Evolutionary conservation across 73 alveolate genomes (phyloP).

Genomic region (Paramecium pentaurelia): DNA sequence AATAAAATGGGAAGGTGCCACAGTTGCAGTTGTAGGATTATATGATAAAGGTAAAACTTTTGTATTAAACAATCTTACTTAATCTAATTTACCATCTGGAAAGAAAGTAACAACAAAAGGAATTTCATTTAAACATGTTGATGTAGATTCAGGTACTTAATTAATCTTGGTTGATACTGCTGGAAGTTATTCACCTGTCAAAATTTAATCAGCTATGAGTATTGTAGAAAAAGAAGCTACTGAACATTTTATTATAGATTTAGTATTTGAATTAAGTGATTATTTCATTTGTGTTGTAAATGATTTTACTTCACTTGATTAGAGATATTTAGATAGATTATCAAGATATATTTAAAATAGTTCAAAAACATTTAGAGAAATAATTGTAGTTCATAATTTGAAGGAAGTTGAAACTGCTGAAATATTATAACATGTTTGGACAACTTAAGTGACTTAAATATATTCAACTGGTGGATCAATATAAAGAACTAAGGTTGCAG

Average conservation of each 20-base stretch:
- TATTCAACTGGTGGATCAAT: slow-evolving; percentile 48
- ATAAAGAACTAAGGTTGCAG: slow-evolving; percentile 32
- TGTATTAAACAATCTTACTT: slow-evolving; percentile 32
- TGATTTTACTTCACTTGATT: slow-evolving; percentile 55
- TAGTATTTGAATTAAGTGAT: slow-evolving; percentile 52
- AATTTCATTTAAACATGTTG: slow-evolving; percentile 49
- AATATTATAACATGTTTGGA: slow-evolving; percentile 36
- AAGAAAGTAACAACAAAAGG: slow-evolving; percentile 57
- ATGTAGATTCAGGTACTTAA: slow-evolving; percentile 52
- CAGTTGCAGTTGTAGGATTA: slow-evolving; percentile 54
- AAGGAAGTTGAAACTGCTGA: slow-evolving; percentile 53
- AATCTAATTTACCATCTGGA: slow-evolving; percentile 45
- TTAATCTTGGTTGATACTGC: slow-evolving; percentile 59
- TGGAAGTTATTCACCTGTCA: slow-evolving; percentile 55
- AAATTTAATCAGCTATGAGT: not conserved
- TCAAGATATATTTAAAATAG: slow-evolving; percentile 8
- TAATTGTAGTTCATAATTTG: slow-evolving; percentile 53
- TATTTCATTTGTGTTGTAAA: slow-evolving; percentile 59
- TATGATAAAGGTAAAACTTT: slow-evolving; percentile 59
- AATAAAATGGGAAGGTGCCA: slow-evolving; percentile 46
- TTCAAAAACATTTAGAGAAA: slow-evolving; percentile 51
- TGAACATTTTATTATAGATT: slow-evolving; percentile 37
- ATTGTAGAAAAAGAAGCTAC: slow-evolving; percentile 53
- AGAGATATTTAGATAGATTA: slow-evolving; percentile 48
- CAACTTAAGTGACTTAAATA: not conserved